Base-by-base conservation (phyloP, 129 eudicot genomes). In the Tagetes erecta region DNA sequence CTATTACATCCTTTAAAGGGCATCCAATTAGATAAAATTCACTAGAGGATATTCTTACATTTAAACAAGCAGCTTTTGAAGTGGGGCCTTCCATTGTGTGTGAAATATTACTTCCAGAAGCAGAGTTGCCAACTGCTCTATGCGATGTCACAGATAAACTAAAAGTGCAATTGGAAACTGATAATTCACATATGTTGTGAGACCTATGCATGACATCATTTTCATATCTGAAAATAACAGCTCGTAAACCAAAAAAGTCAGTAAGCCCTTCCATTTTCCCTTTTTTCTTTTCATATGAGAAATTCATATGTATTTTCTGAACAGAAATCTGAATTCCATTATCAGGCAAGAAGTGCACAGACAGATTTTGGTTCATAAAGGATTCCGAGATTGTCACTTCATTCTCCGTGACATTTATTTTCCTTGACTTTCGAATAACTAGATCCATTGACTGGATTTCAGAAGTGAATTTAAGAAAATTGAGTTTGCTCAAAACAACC, bases 361-460 rank as follows among this genome's bases (percentile, higher is more conserved):
- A 67, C 77, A 81, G 56, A 67, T 74, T 86, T 70, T 62, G 77
- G 60, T 75, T 56, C 67, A 33, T 59, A 42, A 62, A 74, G 51
- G 80, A 70, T 64, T 81, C 83, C 3, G 71, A 67, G 46, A 64
- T 14, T 46, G 60, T 40, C 44, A 68, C 74, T 76, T 76, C 70
- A 70, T 76, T 75, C 76, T 80, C 84, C 42, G 31, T 45, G 58
- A 68, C 75, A 57, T 4, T 64, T 47, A 64, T 60, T 80, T 80
- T 84, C 70, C 93, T 81, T 68, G 94, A 81, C 57, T 86, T 81
- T 68, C 83, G 85, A 59, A 95, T 70, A 58, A 91, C 71, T 27
- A 88, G 63, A 77, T 88, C 88, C 64, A 87, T 67, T 30, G 91
- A 78, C 42, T 69, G 83, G 73, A 95, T 80, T 76, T 86, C 93